Conservation (phyloP, 345 rosid genomes). For the Eucalyptus curtisii region DNA sequence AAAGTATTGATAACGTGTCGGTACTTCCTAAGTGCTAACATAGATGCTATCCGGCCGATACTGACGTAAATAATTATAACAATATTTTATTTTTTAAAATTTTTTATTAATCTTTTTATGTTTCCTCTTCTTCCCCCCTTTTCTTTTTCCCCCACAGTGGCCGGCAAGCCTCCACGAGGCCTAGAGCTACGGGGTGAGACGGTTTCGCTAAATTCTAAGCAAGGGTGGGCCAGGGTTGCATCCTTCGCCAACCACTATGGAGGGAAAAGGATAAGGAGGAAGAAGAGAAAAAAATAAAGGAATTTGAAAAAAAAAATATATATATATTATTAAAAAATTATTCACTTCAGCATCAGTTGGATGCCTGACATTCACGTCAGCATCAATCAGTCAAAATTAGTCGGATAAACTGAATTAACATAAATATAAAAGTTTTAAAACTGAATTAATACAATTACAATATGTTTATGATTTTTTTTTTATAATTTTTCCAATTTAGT, state of each 20-base stretch:
- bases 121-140: background rate
- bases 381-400: fast-evolving
- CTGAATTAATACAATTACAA: fast-evolving
- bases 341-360: fast-evolving
- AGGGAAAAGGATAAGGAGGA: background rate
- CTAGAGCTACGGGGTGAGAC: fast-evolving
- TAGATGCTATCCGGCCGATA: fast-evolving
- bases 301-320: too few relatives aligned
- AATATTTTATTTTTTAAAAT: too few relatives aligned
- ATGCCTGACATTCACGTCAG: fast-evolving
- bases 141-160: too few relatives aligned
- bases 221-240: fast-evolving
- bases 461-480: too few relatives aligned
- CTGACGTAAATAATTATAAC: fast-evolving
- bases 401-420: too few relatives aligned
- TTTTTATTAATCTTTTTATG: too few relatives aligned
- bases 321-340: too few relatives aligned
- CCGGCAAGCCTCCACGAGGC: too few relatives aligned
- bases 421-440: too few relatives aligned
- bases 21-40: too few relatives aligned
- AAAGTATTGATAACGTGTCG: fast-evolving
- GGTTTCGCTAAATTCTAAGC: fast-evolving
- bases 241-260: background rate
- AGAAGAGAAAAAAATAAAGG: too few relatives aligned
- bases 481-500: background rate